Conservation (phyloP, 73 alveolate species). For the Paramecium octaurelia region DNA sequence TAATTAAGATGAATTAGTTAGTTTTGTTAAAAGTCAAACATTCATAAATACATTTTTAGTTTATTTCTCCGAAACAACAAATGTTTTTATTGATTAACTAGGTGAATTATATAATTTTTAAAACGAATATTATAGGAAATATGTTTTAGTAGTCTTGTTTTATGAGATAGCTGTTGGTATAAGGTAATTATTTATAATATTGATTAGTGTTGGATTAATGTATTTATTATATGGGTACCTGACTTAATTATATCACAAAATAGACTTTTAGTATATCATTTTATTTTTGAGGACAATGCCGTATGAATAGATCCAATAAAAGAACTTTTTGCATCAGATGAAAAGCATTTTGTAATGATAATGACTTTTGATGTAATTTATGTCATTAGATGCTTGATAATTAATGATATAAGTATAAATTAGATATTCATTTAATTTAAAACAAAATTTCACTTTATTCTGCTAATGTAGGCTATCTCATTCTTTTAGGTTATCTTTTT, state of each 20-base stretch:
- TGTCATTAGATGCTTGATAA: background rate
- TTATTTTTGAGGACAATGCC: background rate
- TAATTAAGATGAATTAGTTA: background rate
- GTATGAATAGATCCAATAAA: background rate
- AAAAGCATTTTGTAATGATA: background rate
- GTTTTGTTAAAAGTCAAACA: background rate
- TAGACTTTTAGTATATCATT: background rate
- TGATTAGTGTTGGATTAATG: background rate
- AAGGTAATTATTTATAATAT: background rate
- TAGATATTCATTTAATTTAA: background rate
- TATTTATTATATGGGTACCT: background rate
- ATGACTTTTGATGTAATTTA: background rate
- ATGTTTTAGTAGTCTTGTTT: background rate
- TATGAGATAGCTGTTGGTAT: background rate
- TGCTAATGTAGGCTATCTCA: background rate
- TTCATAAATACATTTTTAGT: background rate
- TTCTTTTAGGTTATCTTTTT: background rate
- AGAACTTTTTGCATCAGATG: background rate
- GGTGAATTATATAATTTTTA: background rate
- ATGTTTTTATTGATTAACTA: background rate
- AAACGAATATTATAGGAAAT: background rate
- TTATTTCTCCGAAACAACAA: background rate
- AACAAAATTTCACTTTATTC: background rate
- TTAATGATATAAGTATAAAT: background rate
- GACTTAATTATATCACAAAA: background rate